phyloP scores from a whole-genome alignment of 2,329 filamentous ascomycete genomes.

The Alternaria sp. region DNA sequence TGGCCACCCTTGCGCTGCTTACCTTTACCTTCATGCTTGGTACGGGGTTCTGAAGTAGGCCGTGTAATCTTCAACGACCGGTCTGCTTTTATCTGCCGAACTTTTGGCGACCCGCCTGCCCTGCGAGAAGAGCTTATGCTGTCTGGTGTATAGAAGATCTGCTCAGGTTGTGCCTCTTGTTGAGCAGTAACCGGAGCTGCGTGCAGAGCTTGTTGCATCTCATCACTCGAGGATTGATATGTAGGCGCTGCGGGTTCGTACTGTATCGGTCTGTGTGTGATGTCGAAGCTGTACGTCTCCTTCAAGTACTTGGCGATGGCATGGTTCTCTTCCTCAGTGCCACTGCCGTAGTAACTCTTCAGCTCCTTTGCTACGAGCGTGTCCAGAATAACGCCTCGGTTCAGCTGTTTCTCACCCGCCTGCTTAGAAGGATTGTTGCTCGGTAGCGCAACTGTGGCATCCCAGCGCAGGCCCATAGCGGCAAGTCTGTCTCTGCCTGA shows the following conservation, averaged over 20 bases:
- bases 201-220: constrained; percentile 17
- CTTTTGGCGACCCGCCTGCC: not conserved
- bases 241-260: not conserved
- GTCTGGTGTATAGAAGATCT: not conserved
- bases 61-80: not conserved
- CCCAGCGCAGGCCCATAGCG: constrained; percentile 29
- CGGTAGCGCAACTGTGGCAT: constrained; percentile 15
- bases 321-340: constrained; percentile 24
- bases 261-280: constrained; percentile 4
- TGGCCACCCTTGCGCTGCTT: not conserved
- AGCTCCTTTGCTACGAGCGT: constrained; percentile 31
- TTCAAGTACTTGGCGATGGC: constrained; percentile 28
- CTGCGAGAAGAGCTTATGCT: not conserved
- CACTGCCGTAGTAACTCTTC: constrained; percentile 23
- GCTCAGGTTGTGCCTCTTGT: not conserved
- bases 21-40: not conserved
- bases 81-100: not conserved
- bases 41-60: not conserved
- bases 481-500: constrained; percentile 25
- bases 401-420: constrained; percentile 10
- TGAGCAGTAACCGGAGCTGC: not conserved
- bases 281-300: constrained; percentile 22
- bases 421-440: not conserved
- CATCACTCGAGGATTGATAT: constrained; percentile 18
- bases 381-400: constrained; percentile 18